Evolutionary conservation across 2,329 filamentous ascomycete genomes (phyloP).

Genomic region (Ramichloridium luteum): DNA sequence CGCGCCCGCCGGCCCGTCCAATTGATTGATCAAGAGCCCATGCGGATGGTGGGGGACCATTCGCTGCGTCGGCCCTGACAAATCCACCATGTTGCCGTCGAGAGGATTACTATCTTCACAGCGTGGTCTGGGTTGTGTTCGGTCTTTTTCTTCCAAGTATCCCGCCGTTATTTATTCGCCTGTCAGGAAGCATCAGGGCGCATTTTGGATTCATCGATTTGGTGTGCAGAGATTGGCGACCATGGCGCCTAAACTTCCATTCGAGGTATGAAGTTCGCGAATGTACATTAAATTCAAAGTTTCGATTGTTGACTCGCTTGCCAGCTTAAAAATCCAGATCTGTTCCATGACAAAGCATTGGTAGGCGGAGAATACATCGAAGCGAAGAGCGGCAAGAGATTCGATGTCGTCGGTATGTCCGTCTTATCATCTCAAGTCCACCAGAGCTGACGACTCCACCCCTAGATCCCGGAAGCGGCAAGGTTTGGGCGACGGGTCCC

Average conservation of each 20-base stretch:
- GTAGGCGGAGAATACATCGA: conserved; percentile 45
- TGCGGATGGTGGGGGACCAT: too few species aligned
- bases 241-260: conserved; percentile 29
- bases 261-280: conserved; percentile 27
- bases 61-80: too few species aligned
- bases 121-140: too few species aligned
- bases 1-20: too few species aligned
- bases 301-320: conserved; percentile 4
- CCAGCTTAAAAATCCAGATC: conserved; percentile 41
- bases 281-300: conserved; percentile 1
- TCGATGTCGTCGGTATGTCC: conserved; percentile 40
- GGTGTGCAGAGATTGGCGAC: conserved; percentile 1
- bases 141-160: too few species aligned
- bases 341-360: conserved; percentile 44
- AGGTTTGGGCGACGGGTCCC: conserved; percentile 37
- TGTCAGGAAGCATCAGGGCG: too few species aligned
- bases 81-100: too few species aligned
- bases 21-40: too few species aligned
- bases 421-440: neutral
- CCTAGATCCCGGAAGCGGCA: conserved; percentile 40
- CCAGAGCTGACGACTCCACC: neutral
- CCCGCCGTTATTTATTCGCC: too few species aligned
- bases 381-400: conserved; percentile 44
- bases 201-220: too few species aligned
- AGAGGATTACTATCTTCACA: too few species aligned